Percentiles rank a stretch among this genome's conserved stretches.
phyloP scores from a whole-genome alignment of 257 asterid species.

The Solanum sparsipilum region DNA sequence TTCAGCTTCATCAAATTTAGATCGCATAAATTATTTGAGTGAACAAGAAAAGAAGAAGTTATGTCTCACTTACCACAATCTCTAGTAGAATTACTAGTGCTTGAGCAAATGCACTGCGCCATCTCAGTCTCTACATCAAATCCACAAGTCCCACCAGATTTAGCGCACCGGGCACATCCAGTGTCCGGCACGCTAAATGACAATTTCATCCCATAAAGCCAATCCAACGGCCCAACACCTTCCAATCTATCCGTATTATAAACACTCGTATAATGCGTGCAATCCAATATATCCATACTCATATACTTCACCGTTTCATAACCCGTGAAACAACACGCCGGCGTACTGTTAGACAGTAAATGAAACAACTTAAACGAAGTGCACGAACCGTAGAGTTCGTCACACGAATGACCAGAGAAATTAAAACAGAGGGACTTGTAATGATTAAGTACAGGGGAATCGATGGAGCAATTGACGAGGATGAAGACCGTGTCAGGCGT shows the following conservation, averaged over 20 bases:
- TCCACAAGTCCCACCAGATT: constrained; percentile 75
- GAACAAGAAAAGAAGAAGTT: not conserved
- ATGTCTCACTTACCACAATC: constrained; percentile 45
- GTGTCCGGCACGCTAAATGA: constrained; percentile 48
- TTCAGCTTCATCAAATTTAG: not conserved
- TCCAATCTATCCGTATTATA: constrained; percentile 48
- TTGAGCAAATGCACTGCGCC: constrained; percentile 57
- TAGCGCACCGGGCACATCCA: constrained; percentile 59
- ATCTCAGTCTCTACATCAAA: constrained; percentile 79
- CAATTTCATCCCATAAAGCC: constrained; percentile 75
- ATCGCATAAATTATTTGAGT: not conserved
- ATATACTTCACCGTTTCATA: constrained; percentile 64
- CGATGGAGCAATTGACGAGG: constrained; percentile 75
- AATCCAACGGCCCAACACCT: constrained; percentile 69
- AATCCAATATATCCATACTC: constrained; percentile 85
- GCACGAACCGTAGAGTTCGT: constrained; percentile 65
- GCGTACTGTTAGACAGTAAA: constrained; percentile 29
- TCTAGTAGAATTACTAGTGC: constrained; percentile 45
- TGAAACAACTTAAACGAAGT: constrained; percentile 71
- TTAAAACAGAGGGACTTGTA: constrained; percentile 62
- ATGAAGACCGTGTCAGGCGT: constrained; percentile 75
- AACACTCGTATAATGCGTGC: constrained; percentile 75
- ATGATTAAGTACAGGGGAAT: constrained; percentile 81
- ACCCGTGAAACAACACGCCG: constrained; percentile 77
- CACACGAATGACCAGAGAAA: constrained; percentile 77